phyloP scores from a whole-genome alignment of 768 basidiomycete species.

The Phaeotremella fagi region DNA sequence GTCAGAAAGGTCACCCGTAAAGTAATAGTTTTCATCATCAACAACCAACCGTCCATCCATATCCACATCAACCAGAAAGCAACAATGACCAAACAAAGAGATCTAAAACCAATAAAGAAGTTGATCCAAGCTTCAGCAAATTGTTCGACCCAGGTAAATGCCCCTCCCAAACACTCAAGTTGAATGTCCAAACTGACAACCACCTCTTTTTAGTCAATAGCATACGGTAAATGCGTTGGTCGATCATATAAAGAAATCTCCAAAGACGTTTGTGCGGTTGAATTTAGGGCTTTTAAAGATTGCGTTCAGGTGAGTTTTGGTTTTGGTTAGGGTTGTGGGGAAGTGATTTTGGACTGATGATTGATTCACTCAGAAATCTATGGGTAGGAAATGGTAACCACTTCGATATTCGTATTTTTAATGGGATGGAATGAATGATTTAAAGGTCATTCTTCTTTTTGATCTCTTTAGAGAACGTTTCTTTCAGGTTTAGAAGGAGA shows the following conservation, averaged over 20 bases:
- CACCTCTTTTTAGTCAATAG: slow-evolving; percentile 56
- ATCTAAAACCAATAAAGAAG: slow-evolving; percentile 32
- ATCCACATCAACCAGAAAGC: not conserved
- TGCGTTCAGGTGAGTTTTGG: slow-evolving; percentile 71
- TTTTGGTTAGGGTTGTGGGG: not conserved
- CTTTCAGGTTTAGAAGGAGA: no score
- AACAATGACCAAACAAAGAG: not conserved
- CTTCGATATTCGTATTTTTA: not conserved
- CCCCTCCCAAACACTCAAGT: not conserved
- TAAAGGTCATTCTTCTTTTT: no score
- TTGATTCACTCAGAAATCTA: not conserved
- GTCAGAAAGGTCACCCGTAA: no score
- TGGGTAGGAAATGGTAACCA: not conserved
- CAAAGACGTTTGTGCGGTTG: slow-evolving; percentile 74
- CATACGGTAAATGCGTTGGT: slow-evolving; percentile 84
- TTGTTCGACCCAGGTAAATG: slow-evolving; percentile 40
- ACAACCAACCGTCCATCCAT: not conserved
- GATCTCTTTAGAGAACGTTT: no score
- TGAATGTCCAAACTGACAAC: not conserved
- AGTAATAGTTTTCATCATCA: not conserved
- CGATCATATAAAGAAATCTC: slow-evolving; percentile 75
- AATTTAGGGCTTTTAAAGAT: slow-evolving; percentile 75
- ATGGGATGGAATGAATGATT: no score
- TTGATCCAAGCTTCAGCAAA: slow-evolving; percentile 38
- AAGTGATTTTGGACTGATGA: not conserved